phyloP scores from a whole-genome alignment of 257 asterid species.

The Eustoma russellianum region DNA sequence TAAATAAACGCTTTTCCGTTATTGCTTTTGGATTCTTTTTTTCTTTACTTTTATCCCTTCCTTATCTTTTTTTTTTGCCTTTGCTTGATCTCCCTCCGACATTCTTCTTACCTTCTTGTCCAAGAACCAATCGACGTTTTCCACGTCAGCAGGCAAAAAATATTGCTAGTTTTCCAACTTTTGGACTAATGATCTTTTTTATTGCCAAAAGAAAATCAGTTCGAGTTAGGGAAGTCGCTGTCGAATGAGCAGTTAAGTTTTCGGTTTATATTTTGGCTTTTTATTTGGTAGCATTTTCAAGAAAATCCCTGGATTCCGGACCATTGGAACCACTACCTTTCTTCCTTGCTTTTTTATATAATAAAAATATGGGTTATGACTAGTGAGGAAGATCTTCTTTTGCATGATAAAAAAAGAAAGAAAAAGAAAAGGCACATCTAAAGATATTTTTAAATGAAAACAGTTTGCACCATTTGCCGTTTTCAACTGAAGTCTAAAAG shows the following conservation, averaged over 20 bases:
- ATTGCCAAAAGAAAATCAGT: neutral
- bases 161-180: neutral
- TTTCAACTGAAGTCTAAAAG: neutral
- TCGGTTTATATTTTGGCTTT: constrained; percentile 7
- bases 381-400: too few species aligned
- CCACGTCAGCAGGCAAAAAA: constrained; percentile 9
- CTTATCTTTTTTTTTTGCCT: neutral
- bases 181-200: too few species aligned
- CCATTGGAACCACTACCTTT: constrained; percentile 18
- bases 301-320: constrained; percentile 32
- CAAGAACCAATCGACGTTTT: constrained; percentile 2
- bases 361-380: too few species aligned
- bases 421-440: too few species aligned
- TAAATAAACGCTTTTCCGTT: neutral
- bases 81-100: neutral
- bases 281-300: constrained; percentile 21
- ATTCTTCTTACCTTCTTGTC: neutral
- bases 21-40: constrained; percentile 7
- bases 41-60: neutral
- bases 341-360: neutral
- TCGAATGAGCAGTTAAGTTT: constrained; percentile 8
- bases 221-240: constrained; percentile 15
- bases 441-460: neutral
- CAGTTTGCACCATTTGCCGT: neutral
- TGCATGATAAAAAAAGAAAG: too few species aligned